Percentiles rank a stretch among this genome's conserved stretches.
phyloP scores from a whole-genome alignment of 108 stramenopile species.

The Cylindrotheca fusiformis region DNA sequence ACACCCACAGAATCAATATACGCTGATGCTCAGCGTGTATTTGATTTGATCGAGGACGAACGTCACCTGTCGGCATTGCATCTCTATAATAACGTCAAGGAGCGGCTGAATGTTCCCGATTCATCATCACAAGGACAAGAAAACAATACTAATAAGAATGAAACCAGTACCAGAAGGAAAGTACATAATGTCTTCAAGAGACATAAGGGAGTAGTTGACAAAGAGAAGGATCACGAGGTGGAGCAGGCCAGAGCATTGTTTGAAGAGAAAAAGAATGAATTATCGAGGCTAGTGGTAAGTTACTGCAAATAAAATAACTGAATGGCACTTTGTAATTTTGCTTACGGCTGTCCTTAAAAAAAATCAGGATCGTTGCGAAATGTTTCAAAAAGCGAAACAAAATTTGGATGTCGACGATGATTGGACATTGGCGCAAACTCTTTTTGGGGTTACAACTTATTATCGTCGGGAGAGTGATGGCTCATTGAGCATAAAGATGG shows the following conservation, averaged over 20 bases:
- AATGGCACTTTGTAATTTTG: not conserved
- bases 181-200: not conserved
- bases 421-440: conserved; percentile 62
- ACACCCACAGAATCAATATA: conserved; percentile 41
- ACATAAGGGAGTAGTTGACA: not conserved
- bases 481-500: conserved; percentile 75
- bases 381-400: conserved; percentile 36
- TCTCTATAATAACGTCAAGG: conserved; percentile 38
- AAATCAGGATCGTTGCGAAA: conserved; percentile 29
- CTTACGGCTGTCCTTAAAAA: not conserved
- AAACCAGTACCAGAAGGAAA: not conserved
- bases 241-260: conserved; percentile 12
- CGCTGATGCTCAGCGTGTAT: conserved; percentile 52
- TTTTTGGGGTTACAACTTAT: conserved; percentile 79
- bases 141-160: not conserved
- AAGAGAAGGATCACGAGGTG: conserved; percentile 3
- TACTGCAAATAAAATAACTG: not conserved
- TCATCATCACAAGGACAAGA: not conserved
- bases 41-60: conserved; percentile 62
- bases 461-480: conserved; percentile 74
- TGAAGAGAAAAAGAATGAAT: conserved; percentile 1
- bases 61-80: conserved; percentile 61
- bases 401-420: conserved; percentile 44
- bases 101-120: conserved; percentile 9
- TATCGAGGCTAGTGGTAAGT: conserved; percentile 32